A percentile compares a stretch with the other conserved stretches of the same genome.
Evolutionary conservation across 345 rosid species (phyloP).

Genomic region (Acer campestre): DNA sequence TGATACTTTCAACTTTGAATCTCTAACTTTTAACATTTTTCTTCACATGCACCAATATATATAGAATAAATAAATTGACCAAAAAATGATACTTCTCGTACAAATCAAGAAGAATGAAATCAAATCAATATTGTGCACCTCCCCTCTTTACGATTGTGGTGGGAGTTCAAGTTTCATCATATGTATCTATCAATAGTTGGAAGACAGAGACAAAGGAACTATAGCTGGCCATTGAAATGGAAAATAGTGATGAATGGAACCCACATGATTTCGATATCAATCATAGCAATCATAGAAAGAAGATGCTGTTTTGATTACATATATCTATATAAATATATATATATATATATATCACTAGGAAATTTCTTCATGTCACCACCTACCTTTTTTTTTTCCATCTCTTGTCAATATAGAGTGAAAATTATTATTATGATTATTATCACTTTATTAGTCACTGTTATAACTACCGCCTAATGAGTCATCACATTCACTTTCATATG

Average conservation of each 20-base stretch:
- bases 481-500: background rate
- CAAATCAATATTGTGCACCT: too few species aligned
- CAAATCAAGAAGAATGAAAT: too few species aligned
- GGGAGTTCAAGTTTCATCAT: too few species aligned
- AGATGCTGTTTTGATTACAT: background rate
- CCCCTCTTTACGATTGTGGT: too few species aligned
- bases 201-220: constrained; percentile 25
- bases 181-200: background rate
- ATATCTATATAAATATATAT: too few species aligned
- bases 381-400: background rate
- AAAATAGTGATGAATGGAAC: constrained; percentile 21
- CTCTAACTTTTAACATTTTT: too few species aligned
- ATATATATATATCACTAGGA: background rate
- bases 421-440: too few species aligned
- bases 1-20: too few species aligned
- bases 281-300: constrained; percentile 13
- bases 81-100: too few species aligned
- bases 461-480: background rate
- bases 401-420: background rate
- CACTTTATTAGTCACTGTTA: constrained; percentile 4
- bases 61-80: too few species aligned
- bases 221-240: constrained; percentile 19
- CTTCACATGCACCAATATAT: too few species aligned
- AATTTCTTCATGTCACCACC: constrained; percentile 11
- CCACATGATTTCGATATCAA: constrained; percentile 12